Percentiles rank a stretch among this genome's conserved stretches.
Conservation (phyloP, 2,329 filamentous ascomycete genomes). For the Fusarium nurragi region DNA sequence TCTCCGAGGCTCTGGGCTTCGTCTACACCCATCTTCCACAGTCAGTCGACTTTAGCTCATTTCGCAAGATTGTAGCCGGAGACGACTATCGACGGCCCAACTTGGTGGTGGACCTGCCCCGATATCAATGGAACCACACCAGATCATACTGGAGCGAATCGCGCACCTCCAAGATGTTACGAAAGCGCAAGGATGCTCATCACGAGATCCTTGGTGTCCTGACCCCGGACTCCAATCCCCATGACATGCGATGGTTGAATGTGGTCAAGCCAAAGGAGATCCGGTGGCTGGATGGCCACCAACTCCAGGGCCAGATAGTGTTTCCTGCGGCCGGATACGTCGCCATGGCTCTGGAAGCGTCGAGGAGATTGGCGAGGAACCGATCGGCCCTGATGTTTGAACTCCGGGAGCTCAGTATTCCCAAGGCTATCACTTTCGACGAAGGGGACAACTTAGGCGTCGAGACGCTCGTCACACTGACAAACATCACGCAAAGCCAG, state of each 20-base stretch:
- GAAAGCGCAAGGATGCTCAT: background rate
- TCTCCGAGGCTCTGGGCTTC: background rate
- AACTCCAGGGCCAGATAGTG: slow-evolving; percentile 14
- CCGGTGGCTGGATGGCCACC: slow-evolving; percentile 7
- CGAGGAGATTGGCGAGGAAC: no score
- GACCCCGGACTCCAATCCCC: background rate
- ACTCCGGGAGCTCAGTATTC: no score
- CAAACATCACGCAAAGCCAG: no score
- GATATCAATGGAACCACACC: background rate
- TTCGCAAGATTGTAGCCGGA: background rate
- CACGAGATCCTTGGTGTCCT: background rate
- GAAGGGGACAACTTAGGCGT: no score
- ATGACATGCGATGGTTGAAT: background rate
- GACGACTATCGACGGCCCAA: background rate
- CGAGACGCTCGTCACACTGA: no score
- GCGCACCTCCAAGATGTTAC: background rate
- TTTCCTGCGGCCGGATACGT: slow-evolving; percentile 16
- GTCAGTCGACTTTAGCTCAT: background rate
- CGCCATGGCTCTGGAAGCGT: slow-evolving; percentile 14
- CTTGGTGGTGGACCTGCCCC: background rate
- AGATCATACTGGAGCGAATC: background rate
- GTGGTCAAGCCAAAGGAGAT: slow-evolving; percentile 1
- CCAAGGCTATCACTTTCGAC: no score
- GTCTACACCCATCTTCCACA: background rate
- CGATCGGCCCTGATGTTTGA: no score